Base-by-base conservation (phyloP, 257 asterid genomes). In the Fraxinus cuspidata region DNA sequence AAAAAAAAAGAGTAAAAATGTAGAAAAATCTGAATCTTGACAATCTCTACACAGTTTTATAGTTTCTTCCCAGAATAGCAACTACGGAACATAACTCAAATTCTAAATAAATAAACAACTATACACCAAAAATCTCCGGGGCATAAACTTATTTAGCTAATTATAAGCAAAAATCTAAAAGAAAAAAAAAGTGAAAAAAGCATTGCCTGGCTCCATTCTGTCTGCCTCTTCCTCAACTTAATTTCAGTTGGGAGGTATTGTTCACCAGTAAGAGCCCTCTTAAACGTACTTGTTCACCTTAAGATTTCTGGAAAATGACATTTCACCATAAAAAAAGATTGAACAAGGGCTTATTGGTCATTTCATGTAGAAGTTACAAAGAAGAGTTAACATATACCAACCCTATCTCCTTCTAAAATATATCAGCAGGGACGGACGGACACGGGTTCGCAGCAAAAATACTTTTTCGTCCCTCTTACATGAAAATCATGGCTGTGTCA, bases 271-370 rank as follows among this genome's bases (percentile, higher is more conserved):
- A 40, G 28, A n/a, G 65, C 28, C 13, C 65, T n/a, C 65, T 56
- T 19, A 56, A 19, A n/a, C 21, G 28, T 56, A 56, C 15, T 1
- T 56, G 21, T 21, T 8, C 65, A 56, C 28, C 29, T 56, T 56
- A 56, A 56, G 27, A 19, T 56, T 56, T 25, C 65, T 56, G 65
- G 65, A 56, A 56, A 56, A 56, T 21, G 65, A 56, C 65, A 19
- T 56, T 56, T 56, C 28, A 19, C 65, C 65, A 19, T 15, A 56
- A n/a, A 56, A 56, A 28, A 56, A n/a, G 65, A n/a, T 7, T n/a
- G 65, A 56, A n/a, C 28, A 8, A 56, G 65, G 65, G 65, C 65
- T 56, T n/a, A 56, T 56, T 56, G 65, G 65, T 56, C 65, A 56
- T 56, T 56, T 9, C 27, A 56, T 21, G 25, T 56, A 19, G 4